Percentiles rank a stretch among this genome's conserved stretches.
Conservation (phyloP, 1,284 basidiomycete species). For the Cutaneotrichosporon mucoides region DNA sequence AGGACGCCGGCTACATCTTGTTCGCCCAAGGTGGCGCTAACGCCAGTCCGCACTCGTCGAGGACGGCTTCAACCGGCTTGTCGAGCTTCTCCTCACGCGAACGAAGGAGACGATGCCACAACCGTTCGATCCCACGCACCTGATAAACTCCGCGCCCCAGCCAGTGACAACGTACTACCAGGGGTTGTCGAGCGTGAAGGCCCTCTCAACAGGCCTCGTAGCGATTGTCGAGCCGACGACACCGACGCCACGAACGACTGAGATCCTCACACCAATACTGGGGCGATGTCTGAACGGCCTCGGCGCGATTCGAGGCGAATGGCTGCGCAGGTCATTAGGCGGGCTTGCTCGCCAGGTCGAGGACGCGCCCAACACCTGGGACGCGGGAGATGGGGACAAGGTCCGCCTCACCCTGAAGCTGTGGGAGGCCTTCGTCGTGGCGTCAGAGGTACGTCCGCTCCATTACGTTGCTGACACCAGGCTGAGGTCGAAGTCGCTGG, state of each 20-base stretch:
- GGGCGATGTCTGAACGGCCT: slow-evolving; percentile 26
- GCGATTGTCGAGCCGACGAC: slow-evolving; percentile 21
- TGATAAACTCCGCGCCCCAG: slow-evolving; percentile 23
- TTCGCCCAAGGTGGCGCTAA: not conserved
- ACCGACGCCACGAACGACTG: slow-evolving; percentile 28
- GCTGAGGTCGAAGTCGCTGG: slow-evolving; percentile 42
- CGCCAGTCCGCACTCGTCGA: slow-evolving; percentile 34
- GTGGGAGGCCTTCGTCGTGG: slow-evolving; percentile 36
- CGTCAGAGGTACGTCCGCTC: slow-evolving; percentile 34
- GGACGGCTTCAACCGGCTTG: slow-evolving; percentile 33
- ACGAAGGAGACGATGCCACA: slow-evolving; percentile 18
- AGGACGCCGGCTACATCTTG: no score
- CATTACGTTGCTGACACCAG: slow-evolving; percentile 18
- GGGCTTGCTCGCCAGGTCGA: slow-evolving; percentile 27
- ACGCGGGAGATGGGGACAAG: slow-evolving; percentile 32
- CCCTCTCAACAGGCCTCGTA: slow-evolving; percentile 21
- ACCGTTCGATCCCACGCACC: slow-evolving; percentile 11
- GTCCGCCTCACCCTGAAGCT: slow-evolving; percentile 28
- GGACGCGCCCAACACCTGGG: slow-evolving; percentile 37
- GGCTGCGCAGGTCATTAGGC: slow-evolving; percentile 29
- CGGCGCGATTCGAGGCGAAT: slow-evolving; percentile 32
- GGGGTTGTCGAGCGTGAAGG: slow-evolving; percentile 25
- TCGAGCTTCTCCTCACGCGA: slow-evolving; percentile 34
- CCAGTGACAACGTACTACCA: slow-evolving; percentile 37
- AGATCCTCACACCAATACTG: slow-evolving; percentile 26